A percentile compares a stretch with the other conserved stretches of the same genome.
These are phyloP conservation scores for Babesia ovis DNA, from an alignment of 169 alveolate species.

Conservation along the genomic window DNA sequence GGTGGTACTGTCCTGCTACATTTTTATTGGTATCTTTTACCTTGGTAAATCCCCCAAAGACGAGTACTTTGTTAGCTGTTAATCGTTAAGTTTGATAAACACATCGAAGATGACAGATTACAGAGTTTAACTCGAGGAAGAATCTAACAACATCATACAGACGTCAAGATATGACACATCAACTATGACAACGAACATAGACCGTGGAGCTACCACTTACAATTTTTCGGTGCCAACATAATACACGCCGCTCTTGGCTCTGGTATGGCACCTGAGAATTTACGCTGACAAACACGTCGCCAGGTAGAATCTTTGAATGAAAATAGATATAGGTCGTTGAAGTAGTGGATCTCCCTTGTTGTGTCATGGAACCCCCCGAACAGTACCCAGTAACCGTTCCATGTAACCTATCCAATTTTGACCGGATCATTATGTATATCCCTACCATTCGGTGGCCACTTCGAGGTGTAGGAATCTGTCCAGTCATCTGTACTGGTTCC, in stretches of 20 bases:
- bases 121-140: too few relatives aligned
- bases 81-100: constrained; percentile 14
- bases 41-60: constrained; percentile 89
- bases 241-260: constrained; percentile 69
- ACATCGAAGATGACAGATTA: too few relatives aligned
- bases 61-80: constrained; percentile 70
- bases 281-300: constrained; percentile 54
- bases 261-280: constrained; percentile 54
- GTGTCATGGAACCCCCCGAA: constrained; percentile 91
- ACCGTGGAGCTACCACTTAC: too few relatives aligned
- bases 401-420: constrained; percentile 59
- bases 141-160: too few relatives aligned
- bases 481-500: constrained; percentile 80
- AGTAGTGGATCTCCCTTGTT: constrained; percentile 79
- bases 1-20: constrained; percentile 79
- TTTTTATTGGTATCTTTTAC: constrained; percentile 78
- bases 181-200: too few relatives aligned
- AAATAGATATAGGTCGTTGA: constrained; percentile 83
- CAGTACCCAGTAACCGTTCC: constrained; percentile 84
- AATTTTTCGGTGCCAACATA: constrained; percentile 32
- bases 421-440: background rate
- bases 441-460: constrained; percentile 90
- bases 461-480: constrained; percentile 83
- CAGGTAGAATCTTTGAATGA: constrained; percentile 63
- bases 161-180: too few relatives aligned